Evolutionary conservation across 1,284 basidiomycete genomes (phyloP).

Genomic region (Lignosus rhinocerotis): DNA sequence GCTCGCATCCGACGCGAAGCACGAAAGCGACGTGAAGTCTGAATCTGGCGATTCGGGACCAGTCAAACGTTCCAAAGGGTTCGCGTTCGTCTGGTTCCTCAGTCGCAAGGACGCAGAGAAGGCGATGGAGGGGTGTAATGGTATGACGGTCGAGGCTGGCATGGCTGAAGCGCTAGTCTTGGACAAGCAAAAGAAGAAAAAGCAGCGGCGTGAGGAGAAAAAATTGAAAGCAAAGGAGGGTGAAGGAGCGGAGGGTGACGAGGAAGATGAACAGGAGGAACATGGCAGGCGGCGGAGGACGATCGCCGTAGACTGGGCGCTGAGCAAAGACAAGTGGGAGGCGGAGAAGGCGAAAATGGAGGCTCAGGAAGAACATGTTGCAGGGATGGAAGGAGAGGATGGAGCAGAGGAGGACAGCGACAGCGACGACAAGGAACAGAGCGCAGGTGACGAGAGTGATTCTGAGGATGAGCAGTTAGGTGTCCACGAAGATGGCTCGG

Average conservation of each 20-base stretch:
- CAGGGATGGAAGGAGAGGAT: slow-evolving; percentile 12
- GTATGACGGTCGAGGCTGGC: slow-evolving; percentile 68
- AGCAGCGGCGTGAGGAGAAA: slow-evolving; percentile 59
- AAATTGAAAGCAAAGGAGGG: slow-evolving; percentile 44
- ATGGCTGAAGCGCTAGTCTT: slow-evolving; percentile 64
- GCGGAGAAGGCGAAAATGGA: slow-evolving; percentile 67
- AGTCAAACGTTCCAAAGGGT: slow-evolving; percentile 68
- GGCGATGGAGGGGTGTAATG: slow-evolving; percentile 86
- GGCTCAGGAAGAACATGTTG: slow-evolving; percentile 39
- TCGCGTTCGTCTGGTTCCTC: slow-evolving; percentile 96
- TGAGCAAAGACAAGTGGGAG: slow-evolving; percentile 93
- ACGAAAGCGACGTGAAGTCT: slow-evolving; percentile 25
- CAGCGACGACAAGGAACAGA: slow-evolving; percentile 27
- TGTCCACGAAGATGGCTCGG: slow-evolving; percentile 44
- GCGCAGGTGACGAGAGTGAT: slow-evolving; percentile 28
- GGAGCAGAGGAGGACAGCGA: slow-evolving; percentile 38
- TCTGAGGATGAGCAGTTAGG: slow-evolving; percentile 41
- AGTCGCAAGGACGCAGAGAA: slow-evolving; percentile 84
- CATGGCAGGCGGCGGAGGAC: slow-evolving; percentile 55
- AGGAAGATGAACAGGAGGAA: slow-evolving; percentile 42
- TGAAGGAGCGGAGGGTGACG: slow-evolving; percentile 37
- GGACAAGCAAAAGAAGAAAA: slow-evolving; percentile 80
- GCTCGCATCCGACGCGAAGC: slow-evolving; percentile 30
- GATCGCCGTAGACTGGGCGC: slow-evolving; percentile 95
- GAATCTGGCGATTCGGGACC: slow-evolving; percentile 22